A percentile compares a stretch with the other conserved stretches of the same genome.
Conservation (phyloP, 257 asterid species). For the Agastache rugosa region DNA sequence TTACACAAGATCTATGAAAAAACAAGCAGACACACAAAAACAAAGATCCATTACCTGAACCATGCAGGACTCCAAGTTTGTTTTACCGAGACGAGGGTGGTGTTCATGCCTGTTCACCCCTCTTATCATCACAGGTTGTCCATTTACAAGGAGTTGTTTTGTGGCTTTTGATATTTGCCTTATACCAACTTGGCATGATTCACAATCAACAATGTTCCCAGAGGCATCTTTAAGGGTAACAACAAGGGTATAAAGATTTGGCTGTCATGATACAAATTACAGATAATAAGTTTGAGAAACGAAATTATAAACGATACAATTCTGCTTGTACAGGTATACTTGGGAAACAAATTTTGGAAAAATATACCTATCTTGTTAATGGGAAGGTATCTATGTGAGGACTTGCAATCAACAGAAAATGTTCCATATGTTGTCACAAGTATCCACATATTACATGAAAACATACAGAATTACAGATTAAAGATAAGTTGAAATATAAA, state of each 20-base stretch:
- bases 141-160: constrained; percentile 92
- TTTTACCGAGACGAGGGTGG: constrained; percentile 97
- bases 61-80: constrained; percentile 96
- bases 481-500: not conserved
- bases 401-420: not conserved
- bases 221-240: constrained; percentile 86
- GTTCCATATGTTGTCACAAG: not conserved
- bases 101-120: constrained; percentile 99
- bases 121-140: constrained; percentile 86
- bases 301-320: not conserved
- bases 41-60: constrained; percentile 66
- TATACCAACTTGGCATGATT: constrained; percentile 93
- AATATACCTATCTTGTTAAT: not conserved
- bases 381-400: constrained; percentile 1
- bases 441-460: not conserved
- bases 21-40: constrained; percentile 29
- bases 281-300: constrained; percentile 32
- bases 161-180: constrained; percentile 80
- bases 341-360: not conserved
- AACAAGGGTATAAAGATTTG: constrained; percentile 88
- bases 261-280: constrained; percentile 62
- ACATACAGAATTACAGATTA: constrained; percentile 13
- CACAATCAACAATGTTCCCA: constrained; percentile 80
- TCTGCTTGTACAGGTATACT: constrained; percentile 12
- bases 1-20: constrained; percentile 17